Conservation (phyloP, 352 stramenopile genomes). For the Phytopythium litorale region DNA sequence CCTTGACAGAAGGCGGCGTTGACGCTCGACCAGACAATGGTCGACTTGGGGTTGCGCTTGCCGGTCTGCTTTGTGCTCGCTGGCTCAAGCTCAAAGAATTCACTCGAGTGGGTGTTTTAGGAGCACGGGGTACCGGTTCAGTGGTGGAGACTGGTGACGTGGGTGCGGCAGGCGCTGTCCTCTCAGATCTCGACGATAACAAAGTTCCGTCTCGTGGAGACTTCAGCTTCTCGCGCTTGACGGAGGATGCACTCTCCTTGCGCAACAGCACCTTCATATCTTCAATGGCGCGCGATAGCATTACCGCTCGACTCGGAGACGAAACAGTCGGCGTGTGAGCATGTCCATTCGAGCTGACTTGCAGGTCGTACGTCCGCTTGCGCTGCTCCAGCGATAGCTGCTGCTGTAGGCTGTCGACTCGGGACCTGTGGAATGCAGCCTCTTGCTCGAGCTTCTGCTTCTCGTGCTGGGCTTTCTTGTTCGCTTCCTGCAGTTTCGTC, state of each 20-base stretch:
- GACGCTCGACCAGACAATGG: background rate
- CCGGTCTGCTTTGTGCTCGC: background rate
- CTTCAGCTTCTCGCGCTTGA: conserved; percentile 32
- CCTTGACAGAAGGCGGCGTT: background rate
- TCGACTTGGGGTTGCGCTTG: background rate
- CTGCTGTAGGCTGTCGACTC: conserved; percentile 36
- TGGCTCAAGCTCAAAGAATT: background rate
- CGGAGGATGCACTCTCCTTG: conserved; percentile 24
- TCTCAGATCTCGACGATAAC: background rate
- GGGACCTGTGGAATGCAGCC: conserved; percentile 27
- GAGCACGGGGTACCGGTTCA: background rate
- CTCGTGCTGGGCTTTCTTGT: conserved; percentile 28
- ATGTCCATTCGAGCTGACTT: conserved; percentile 19
- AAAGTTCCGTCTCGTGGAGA: background rate
- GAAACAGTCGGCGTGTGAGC: conserved; percentile 6
- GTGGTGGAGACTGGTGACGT: background rate
- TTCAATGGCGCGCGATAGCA: conserved; percentile 28
- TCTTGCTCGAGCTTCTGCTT: conserved; percentile 53
- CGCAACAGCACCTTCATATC: conserved; percentile 32
- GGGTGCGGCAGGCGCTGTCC: background rate
- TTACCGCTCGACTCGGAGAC: conserved; percentile 17
- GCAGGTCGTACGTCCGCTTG: conserved; percentile 50
- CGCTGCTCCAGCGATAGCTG: conserved; percentile 40
- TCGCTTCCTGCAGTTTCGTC: conserved; percentile 33
- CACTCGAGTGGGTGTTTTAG: background rate